A percentile compares a stretch with the other conserved stretches of the same genome.
Conservation (phyloP, 805 yeast genomes). For the Pichia occidentalis region DNA sequence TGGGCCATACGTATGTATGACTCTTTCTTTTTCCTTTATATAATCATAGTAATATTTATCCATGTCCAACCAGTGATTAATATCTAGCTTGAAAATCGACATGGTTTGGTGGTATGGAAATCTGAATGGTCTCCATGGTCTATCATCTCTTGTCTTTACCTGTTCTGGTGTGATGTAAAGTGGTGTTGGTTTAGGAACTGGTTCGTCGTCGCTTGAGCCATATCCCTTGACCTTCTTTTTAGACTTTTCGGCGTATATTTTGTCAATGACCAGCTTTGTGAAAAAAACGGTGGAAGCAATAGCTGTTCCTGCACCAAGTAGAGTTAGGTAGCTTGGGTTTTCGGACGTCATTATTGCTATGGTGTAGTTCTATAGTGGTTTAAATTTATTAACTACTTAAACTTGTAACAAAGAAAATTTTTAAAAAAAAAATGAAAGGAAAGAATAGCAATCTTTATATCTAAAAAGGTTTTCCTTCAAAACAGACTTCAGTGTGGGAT, state of each 20-base stretch:
- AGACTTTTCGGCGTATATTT: not conserved
- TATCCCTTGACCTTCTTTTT: constrained; percentile 12
- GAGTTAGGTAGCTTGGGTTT: constrained; percentile 7
- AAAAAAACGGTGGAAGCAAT: constrained; percentile 17
- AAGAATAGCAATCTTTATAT: too few species aligned
- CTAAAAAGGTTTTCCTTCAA: too few species aligned
- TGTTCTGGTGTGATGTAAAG: constrained; percentile 60
- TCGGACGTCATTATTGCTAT: not conserved
- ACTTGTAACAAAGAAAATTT: too few species aligned
- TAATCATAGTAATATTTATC: constrained; percentile 67
- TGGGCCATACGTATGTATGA: constrained; percentile 50
- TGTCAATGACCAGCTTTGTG: constrained; percentile 10
- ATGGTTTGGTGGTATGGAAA: constrained; percentile 79
- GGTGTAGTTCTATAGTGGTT: too few species aligned
- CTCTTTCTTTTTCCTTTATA: constrained; percentile 54
- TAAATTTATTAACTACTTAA: too few species aligned
- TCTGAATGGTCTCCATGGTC: constrained; percentile 78
- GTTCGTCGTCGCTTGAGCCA: constrained; percentile 19
- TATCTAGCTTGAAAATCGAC: constrained; percentile 65
- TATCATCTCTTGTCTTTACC: constrained; percentile 57
- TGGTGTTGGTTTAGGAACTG: constrained; percentile 47
- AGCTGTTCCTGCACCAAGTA: constrained; percentile 23
- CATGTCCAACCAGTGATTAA: constrained; percentile 76
- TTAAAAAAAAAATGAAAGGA: too few species aligned
- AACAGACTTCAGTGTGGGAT: too few species aligned